A percentile compares a stretch with the other conserved stretches of the same genome.
Evolutionary conservation across 371 early-diverging fungal genomes (phyloP).

Genomic region (Mucor indicus): DNA sequence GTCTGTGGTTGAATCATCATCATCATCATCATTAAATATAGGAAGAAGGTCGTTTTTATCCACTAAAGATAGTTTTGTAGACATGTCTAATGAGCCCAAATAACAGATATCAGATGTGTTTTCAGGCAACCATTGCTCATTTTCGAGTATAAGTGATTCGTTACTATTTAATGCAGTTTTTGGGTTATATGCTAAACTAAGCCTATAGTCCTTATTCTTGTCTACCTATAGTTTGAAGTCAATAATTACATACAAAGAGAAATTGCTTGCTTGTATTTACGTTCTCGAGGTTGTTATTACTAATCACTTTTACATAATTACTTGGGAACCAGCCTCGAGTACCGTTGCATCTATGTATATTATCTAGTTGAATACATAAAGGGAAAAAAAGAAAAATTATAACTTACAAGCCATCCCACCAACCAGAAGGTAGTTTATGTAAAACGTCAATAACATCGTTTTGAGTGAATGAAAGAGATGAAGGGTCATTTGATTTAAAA

Average conservation of each 20-base stretch:
- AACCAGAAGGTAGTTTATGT: conserved; percentile 75
- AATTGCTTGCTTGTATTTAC: too few species aligned
- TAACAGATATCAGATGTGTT: too few species aligned
- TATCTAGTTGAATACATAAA: not conserved
- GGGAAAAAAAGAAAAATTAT: not conserved
- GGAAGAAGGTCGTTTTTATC: too few species aligned
- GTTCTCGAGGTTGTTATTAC: not conserved
- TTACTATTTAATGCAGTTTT: too few species aligned
- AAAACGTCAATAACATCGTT: conserved; percentile 80
- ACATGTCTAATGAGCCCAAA: too few species aligned
- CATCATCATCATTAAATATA: too few species aligned
- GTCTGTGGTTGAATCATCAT: too few species aligned
- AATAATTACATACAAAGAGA: too few species aligned
- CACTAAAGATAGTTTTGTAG: too few species aligned
- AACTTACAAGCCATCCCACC: conserved; percentile 81
- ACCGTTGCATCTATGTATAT: conserved; percentile 25
- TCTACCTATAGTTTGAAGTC: too few species aligned
- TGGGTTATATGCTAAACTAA: conserved; percentile 14
- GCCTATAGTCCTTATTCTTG: conserved; percentile 13
- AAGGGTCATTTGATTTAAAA: conserved; percentile 63
- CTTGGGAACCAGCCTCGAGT: conserved; percentile 80
- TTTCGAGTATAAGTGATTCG: too few species aligned
- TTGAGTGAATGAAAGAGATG: conserved; percentile 66
- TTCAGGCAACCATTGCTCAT: too few species aligned
- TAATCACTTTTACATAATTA: conserved; percentile 62